Base-by-base conservation (phyloP, 495 filamentous ascomycete genomes). In the Recurvomyces mirabilis region DNA sequence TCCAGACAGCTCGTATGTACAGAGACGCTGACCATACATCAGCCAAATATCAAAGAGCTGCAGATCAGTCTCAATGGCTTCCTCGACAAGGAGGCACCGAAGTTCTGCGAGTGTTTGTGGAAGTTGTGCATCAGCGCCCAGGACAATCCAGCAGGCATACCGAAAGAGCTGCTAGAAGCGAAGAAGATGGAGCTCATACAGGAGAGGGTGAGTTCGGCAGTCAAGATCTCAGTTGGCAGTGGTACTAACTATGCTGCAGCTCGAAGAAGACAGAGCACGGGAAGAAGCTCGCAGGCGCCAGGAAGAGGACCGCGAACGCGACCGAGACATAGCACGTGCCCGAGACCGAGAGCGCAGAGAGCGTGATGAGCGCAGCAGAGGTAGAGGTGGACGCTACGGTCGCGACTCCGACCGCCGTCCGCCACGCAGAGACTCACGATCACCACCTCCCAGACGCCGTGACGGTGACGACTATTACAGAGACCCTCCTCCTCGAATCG, bases 101-200 rank as follows among this genome's bases (percentile, higher is more conserved):
- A 71, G 5, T 99, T 99, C 61, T 95, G 91, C 66, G 87, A 93
- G 58, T 84, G 94, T 49, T 68, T 99, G 0, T 99, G 91, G 91
- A 81, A 74, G 31, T 67, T 95, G 13, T 84, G 87, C 49, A 67
- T 96, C 29, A 95, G 88, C 57, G 91, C 84, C 12, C 91, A 99
- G 61, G 68, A 74, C 36, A 94, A 79, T 59, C 75, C 82, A 1
- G 82, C 88, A 60, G 89, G 89, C 34, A 85, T 99, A 28, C 91
- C 91, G 0, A 87, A 93, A 59, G 89, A 96, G 63, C 68, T 98
- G 24, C 60, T 98, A 5, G 93, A 96, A 59, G 86, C 88, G 3
- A 98, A 98, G 70, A 98, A 95, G 65, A 66, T 82, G 17, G 91
- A 96, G 59, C 68, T 98, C 28, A 81, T 88, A 26, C 85, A 94